These are phyloP conservation scores for Cryphonectria parasitica DNA, from an alignment of 2,329 filamentous ascomycete species.

Conservation along the genomic window DNA sequence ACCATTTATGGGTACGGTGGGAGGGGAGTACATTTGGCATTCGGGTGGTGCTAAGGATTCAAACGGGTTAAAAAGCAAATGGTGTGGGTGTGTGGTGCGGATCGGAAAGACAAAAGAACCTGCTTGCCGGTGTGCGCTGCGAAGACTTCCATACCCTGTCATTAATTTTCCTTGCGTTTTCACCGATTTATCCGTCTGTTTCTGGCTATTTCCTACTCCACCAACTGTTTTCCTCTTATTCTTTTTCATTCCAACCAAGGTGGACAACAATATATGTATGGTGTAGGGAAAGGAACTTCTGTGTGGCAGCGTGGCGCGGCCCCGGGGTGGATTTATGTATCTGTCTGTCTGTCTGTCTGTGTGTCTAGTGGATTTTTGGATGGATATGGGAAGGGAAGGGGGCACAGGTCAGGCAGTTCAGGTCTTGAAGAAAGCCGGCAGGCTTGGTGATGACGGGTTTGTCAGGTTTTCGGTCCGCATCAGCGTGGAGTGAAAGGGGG, in stretches of 20 bases:
- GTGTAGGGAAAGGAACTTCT: neutral
- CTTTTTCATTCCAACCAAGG: neutral
- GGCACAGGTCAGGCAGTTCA: neutral
- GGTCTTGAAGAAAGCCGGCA: constrained; percentile 1
- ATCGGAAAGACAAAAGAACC: constrained; percentile 29
- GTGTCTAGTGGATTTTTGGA: constrained; percentile 5
- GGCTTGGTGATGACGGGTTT: constrained; percentile 5
- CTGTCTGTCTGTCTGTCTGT: neutral
- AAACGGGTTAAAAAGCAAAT: constrained; percentile 28
- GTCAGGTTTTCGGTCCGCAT: constrained; percentile 10
- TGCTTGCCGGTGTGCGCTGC: constrained; percentile 25
- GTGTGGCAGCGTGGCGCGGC: constrained; percentile 4
- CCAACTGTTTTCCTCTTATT: neutral
- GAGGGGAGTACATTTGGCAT: constrained; percentile 26
- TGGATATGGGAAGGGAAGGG: constrained; percentile 1
- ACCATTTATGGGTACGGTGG: constrained; percentile 19
- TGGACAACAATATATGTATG: constrained; percentile 1
- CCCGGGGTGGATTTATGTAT: neutral
- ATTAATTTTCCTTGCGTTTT: constrained; percentile 24
- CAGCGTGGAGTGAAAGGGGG: constrained; percentile 9
- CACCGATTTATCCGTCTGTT: constrained; percentile 19
- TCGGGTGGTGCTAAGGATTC: constrained; percentile 25
- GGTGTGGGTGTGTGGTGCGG: constrained; percentile 17
- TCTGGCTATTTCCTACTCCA: constrained; percentile 11
- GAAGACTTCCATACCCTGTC: constrained; percentile 27